These are phyloP conservation scores for Fusarium sp. DNA, from an alignment of 2,329 filamentous ascomycete genomes.

Conservation along the genomic window DNA sequence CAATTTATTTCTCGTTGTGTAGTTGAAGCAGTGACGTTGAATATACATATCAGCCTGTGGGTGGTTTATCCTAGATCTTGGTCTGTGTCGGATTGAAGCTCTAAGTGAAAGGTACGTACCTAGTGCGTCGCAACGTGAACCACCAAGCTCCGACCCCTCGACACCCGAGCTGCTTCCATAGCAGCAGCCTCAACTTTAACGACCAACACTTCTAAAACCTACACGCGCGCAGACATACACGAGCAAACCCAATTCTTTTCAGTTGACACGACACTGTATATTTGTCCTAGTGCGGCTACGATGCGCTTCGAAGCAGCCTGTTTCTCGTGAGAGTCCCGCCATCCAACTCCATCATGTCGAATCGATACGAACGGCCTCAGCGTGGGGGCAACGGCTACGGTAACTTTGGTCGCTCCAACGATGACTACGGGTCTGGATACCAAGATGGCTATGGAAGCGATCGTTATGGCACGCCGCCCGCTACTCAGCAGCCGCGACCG, in stretches of 20 bases:
- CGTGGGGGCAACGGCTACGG: conserved; percentile 63
- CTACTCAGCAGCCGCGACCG: conserved; percentile 49
- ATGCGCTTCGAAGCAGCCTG: conserved; percentile 44
- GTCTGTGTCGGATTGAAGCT: conserved; percentile 10
- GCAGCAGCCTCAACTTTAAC: conserved; percentile 8
- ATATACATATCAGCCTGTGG: conserved; percentile 4
- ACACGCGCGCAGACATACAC: neutral
- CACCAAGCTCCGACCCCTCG: conserved; percentile 35
- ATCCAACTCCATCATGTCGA: conserved; percentile 61
- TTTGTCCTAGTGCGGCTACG: conserved; percentile 13
- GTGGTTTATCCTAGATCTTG: conserved; percentile 2
- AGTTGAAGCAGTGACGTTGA: neutral
- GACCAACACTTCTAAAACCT: neutral
- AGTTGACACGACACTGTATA: neutral
- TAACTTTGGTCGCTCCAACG: conserved; percentile 58
- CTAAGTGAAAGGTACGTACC: conserved; percentile 26
- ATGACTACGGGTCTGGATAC: conserved; percentile 61
- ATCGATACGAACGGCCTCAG: conserved; percentile 64
- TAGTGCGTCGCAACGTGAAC: conserved; percentile 25
- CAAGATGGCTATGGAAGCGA: conserved; percentile 62
- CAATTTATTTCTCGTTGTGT: no score
- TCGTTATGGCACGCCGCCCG: conserved; percentile 58
- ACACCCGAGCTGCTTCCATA: conserved; percentile 16
- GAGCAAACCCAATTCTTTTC: neutral
- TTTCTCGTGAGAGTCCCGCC: conserved; percentile 35